These are phyloP conservation scores for Acrodontium crateriforme DNA, from an alignment of 2,329 filamentous ascomycete genomes.

Conservation along the genomic window DNA sequence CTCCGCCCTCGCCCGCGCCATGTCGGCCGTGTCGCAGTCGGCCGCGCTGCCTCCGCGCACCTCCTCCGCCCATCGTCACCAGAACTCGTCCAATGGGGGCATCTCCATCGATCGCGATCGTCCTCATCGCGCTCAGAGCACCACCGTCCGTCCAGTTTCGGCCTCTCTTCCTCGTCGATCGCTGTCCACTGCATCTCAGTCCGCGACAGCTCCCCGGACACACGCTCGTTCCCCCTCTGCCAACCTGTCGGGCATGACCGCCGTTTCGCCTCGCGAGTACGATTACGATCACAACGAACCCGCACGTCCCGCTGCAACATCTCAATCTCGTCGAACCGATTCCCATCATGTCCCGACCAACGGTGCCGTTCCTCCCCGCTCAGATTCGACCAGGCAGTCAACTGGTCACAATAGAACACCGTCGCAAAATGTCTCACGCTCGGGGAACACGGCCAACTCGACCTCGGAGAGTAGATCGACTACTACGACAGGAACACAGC, in stretches of 20 bases:
- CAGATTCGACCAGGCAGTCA: constrained; percentile 37
- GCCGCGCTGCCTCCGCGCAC: constrained; percentile 36
- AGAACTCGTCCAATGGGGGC: constrained; percentile 19
- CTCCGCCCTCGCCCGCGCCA: constrained; percentile 5
- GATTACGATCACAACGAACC: constrained; percentile 63
- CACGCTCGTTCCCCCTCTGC: constrained; percentile 28
- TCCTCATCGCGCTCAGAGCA: constrained; percentile 27
- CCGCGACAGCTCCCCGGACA: constrained; percentile 9
- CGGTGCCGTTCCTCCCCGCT: constrained; percentile 24
- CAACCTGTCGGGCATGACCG: constrained; percentile 15
- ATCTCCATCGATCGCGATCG: constrained; percentile 32
- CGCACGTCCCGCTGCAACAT: constrained; percentile 35
- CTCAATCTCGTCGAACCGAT: constrained; percentile 48
- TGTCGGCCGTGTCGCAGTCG: constrained; percentile 33
- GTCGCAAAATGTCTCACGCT: constrained; percentile 31
- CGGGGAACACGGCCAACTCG: constrained; percentile 14
- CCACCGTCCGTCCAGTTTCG: constrained; percentile 17
- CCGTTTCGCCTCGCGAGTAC: constrained; percentile 35
- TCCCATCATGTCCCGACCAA: constrained; percentile 42
- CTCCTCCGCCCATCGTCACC: constrained; percentile 23
- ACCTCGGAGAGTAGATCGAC: constrained; percentile 11
- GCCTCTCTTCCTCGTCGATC: constrained; percentile 23
- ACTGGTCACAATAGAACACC: constrained; percentile 24
- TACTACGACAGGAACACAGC: constrained; percentile 11
- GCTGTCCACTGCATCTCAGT: constrained; percentile 22